Conservation (phyloP, 208 protist genomes). For the Crithidia brevicula region DNA sequence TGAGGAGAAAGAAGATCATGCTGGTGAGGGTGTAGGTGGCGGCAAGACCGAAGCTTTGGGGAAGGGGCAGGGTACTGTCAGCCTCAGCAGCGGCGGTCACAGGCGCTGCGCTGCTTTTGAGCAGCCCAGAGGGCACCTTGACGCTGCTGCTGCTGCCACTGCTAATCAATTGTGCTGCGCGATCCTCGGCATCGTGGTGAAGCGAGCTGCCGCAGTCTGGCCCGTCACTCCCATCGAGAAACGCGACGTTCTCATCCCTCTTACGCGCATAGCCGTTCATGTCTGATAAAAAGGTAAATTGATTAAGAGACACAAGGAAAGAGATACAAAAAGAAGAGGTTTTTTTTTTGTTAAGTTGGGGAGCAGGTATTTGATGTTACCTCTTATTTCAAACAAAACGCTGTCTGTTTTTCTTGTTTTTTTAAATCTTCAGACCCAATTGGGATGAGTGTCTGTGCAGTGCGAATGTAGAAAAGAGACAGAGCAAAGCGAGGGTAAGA, state of each 20-base stretch:
- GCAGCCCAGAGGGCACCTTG: not conserved
- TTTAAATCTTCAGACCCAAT: too few species aligned
- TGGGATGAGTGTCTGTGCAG: too few species aligned
- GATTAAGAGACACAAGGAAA: too few species aligned
- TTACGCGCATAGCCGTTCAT: slow-evolving; percentile 16
- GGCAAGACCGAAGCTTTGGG: slow-evolving; percentile 39
- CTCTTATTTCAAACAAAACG: too few species aligned
- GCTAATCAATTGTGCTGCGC: slow-evolving; percentile 2
- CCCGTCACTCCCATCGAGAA: not conserved
- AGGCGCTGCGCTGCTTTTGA: not conserved
- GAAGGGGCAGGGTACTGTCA: slow-evolving; percentile 31
- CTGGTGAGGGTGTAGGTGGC: slow-evolving; percentile 51
- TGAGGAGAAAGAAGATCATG: slow-evolving; percentile 51
- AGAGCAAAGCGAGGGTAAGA: too few species aligned
- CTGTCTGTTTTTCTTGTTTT: too few species aligned
- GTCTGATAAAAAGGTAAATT: too few species aligned
- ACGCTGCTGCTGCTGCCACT: not conserved
- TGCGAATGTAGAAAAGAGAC: too few species aligned
- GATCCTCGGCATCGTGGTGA: not conserved
- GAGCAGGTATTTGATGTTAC: too few species aligned
- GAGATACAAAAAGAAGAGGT: too few species aligned
- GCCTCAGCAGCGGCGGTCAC: not conserved
- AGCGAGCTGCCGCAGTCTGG: not conserved
- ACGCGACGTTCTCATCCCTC: slow-evolving; percentile 4
- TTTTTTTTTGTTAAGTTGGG: too few species aligned